Evolutionary conservation across 179 eudicot species (phyloP).

Genomic region (Spinacia oleracea): DNA sequence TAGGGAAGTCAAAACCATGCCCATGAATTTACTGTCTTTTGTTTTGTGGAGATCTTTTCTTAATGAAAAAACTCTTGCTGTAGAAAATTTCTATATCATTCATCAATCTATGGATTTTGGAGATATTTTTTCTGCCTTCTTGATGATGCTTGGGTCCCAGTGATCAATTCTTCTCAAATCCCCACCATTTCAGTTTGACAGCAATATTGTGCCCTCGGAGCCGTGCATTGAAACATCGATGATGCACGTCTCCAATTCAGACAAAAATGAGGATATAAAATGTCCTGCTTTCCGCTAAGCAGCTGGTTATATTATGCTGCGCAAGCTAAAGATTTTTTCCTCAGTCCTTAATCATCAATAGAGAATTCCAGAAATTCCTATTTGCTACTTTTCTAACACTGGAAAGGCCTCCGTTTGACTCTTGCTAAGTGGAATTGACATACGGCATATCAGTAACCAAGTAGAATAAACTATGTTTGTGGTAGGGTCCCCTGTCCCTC

Average conservation of each 20-base stretch:
- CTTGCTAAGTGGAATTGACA: constrained; percentile 17
- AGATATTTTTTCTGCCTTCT: neutral
- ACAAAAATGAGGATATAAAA: constrained; percentile 16
- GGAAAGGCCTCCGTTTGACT: constrained; percentile 22
- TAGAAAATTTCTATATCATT: neutral
- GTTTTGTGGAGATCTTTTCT: neutral
- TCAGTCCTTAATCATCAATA: constrained; percentile 13
- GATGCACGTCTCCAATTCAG: constrained; percentile 19
- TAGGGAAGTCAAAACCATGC: neutral
- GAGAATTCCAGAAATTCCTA: constrained; percentile 4
- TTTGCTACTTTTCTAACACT: neutral
- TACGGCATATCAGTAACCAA: constrained; percentile 17
- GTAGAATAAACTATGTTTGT: constrained; percentile 8
- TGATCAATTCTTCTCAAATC: constrained; percentile 17
- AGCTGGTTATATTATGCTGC: constrained; percentile 10
- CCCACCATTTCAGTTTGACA: constrained; percentile 26
- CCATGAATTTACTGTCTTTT: constrained; percentile 1
- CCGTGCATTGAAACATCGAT: constrained; percentile 21
- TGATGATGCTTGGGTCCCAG: constrained; percentile 28
- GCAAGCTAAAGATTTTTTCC: constrained; percentile 5
- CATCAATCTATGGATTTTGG: neutral
- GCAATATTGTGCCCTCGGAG: constrained; percentile 20
- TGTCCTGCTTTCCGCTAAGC: constrained; percentile 20
- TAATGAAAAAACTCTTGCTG: neutral
- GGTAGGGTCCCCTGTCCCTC: constrained; percentile 21